These are phyloP conservation scores for Lachnellula arida DNA, from an alignment of 2,329 filamentous ascomycete genomes.

Conservation along the genomic window DNA sequence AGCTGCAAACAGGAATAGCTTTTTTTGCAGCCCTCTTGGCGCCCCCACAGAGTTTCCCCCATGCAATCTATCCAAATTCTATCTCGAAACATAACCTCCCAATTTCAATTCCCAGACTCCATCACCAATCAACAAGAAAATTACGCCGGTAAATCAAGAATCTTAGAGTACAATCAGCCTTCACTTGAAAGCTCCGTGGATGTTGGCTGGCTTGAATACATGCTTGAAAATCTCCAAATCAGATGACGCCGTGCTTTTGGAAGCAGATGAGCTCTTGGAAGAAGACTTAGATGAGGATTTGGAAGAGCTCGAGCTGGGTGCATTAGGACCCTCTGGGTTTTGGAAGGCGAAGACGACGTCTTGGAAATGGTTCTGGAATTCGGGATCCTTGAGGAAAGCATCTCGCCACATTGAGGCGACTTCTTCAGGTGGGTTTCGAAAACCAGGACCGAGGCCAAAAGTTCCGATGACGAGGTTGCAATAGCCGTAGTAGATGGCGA, in stretches of 20 bases:
- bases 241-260: conserved; percentile 30
- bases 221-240: conserved; percentile 51
- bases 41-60: background rate
- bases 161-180: background rate
- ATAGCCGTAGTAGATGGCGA: conserved; percentile 59
- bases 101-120: background rate
- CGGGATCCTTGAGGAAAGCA: conserved; percentile 56
- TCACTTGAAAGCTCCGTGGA: conserved; percentile 27
- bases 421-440: conserved; percentile 61
- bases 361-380: conserved; percentile 56
- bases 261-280: conserved; percentile 28
- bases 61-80: background rate
- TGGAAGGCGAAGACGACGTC: conserved; percentile 63
- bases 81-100: background rate
- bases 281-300: conserved; percentile 13
- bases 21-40: background rate
- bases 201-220: conserved; percentile 46
- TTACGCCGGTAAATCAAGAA: background rate
- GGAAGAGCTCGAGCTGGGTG: conserved; percentile 36
- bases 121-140: background rate
- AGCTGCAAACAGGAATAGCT: background rate
- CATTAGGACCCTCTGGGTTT: conserved; percentile 45
- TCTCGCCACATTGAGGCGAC: conserved; percentile 63
- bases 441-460: conserved; percentile 60
- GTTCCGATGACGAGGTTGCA: conserved; percentile 56